phyloP scores from a whole-genome alignment of 2,329 filamentous ascomycete species.

The Macrophomina phaseolina region DNA sequence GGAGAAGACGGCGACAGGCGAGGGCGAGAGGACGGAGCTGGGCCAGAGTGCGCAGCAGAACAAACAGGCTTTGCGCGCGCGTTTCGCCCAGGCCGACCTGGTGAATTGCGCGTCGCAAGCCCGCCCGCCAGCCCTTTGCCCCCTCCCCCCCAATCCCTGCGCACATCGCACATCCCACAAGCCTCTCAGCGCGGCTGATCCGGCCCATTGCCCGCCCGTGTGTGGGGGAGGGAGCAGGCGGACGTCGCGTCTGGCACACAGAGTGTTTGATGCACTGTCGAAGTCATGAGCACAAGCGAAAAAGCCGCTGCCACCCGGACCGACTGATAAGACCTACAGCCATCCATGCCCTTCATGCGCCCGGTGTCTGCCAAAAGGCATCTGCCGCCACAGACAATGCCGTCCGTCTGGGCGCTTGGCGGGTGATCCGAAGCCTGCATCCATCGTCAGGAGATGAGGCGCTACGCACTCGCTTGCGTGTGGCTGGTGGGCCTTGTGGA shows the following conservation, averaged over 20 bases:
- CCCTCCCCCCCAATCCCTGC: conserved; percentile 4
- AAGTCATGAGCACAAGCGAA: not conserved
- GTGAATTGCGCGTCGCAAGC: conserved; percentile 14
- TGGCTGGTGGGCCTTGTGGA: conserved; percentile 19
- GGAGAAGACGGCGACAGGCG: not conserved
- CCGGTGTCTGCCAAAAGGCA: not conserved
- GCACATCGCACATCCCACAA: conserved; percentile 9
- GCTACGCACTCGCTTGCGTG: conserved; percentile 24
- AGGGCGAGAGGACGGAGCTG: not conserved
- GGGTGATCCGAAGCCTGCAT: not conserved
- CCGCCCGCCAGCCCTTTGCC: not conserved
- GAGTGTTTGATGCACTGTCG: not conserved
- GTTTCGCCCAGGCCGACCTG: not conserved
- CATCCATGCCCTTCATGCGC: not conserved
- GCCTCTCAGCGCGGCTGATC: conserved; percentile 20
- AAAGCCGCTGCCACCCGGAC: not conserved
- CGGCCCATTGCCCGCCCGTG: not conserved
- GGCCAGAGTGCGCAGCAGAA: not conserved
- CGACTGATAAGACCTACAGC: not conserved
- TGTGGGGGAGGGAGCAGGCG: not conserved
- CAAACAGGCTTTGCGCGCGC: not conserved
- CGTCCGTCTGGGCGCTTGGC: not conserved
- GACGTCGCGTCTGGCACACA: conserved; percentile 4
- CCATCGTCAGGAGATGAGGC: conserved; percentile 17
- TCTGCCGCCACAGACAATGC: not conserved